Percentiles rank a stretch among this genome's conserved stretches.
These are phyloP conservation scores for Geranomyces variabilis DNA, from an alignment of 192 early-diverging fungal species.

Conservation along the genomic window DNA sequence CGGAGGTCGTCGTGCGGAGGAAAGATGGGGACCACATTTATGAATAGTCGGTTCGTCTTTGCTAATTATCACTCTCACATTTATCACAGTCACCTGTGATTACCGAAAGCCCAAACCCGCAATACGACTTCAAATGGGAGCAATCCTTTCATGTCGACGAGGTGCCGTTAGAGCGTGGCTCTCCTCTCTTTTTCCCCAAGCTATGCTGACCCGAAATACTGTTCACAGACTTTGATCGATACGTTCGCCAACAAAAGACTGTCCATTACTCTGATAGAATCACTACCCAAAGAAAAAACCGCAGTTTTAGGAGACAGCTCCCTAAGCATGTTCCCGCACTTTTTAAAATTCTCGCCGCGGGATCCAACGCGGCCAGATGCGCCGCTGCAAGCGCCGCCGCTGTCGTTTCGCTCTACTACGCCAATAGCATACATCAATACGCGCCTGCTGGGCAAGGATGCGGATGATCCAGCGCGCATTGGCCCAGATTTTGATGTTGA, in stretches of 20 bases:
- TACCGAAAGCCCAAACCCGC: constrained; percentile 51
- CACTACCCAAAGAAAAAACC: constrained; percentile 67
- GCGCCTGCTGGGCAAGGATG: constrained; percentile 52
- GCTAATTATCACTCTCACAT: not conserved
- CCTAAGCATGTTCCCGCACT: constrained; percentile 39
- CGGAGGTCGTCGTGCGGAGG: not conserved
- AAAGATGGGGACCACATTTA: too few relatives aligned
- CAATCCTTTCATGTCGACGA: constrained; percentile 60
- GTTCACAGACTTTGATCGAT: constrained; percentile 61
- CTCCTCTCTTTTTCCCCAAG: too few relatives aligned
- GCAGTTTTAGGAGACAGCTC: constrained; percentile 56
- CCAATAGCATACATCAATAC: constrained; percentile 48
- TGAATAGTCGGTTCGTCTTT: not conserved
- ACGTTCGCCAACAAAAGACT: constrained; percentile 59
- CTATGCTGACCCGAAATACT: too few relatives aligned
- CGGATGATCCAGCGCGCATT: constrained; percentile 31
- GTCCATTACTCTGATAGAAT: constrained; percentile 56
- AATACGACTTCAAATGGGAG: constrained; percentile 50
- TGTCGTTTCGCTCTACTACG: constrained; percentile 39
- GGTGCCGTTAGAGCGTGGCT: constrained; percentile 37
- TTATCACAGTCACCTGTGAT: constrained; percentile 49
- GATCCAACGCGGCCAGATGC: constrained; percentile 47
- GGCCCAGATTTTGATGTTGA: constrained; percentile 47
- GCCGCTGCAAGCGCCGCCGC: constrained; percentile 26
- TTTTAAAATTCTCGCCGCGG: constrained; percentile 48